Conservation (phyloP, 2,329 filamentous ascomycete genomes). For the Diaporthe humulicola region DNA sequence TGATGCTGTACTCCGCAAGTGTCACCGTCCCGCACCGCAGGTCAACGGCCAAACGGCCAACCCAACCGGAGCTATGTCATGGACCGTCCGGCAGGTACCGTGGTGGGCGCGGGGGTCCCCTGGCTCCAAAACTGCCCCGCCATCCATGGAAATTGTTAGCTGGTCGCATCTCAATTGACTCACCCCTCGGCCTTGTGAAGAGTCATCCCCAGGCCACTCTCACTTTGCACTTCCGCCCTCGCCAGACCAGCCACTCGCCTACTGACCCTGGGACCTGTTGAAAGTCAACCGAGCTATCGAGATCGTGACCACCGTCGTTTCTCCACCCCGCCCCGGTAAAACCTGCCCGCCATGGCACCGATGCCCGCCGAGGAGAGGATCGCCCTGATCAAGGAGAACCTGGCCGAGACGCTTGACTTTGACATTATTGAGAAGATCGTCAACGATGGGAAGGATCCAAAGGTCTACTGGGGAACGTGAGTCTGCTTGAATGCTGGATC, state of each 20-base stretch:
- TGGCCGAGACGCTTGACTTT: constrained; percentile 85
- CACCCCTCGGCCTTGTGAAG: constrained; percentile 1
- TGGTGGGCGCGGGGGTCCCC: constrained; percentile 7
- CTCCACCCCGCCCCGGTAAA: neutral
- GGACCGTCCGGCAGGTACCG: neutral
- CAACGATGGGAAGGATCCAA: constrained; percentile 77
- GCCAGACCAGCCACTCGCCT: neutral
- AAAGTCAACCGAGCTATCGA: neutral
- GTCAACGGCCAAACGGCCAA: neutral
- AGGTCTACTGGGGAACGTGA: constrained; percentile 83
- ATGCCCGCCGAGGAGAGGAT: constrained; percentile 70
- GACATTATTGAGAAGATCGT: constrained; percentile 84
- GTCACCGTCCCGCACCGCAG: neutral
- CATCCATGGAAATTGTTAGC: constrained; percentile 30
- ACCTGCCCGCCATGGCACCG: constrained; percentile 63
- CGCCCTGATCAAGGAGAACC: constrained; percentile 82
- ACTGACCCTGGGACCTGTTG: neutral
- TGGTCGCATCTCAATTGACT: constrained; percentile 27
- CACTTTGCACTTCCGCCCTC: neutral
- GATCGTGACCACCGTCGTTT: neutral
- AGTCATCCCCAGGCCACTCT: neutral
- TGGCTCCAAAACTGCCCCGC: constrained; percentile 6
- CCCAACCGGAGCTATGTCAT: neutral
- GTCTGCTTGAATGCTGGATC: neutral
- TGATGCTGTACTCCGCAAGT: neutral